phyloP scores from a whole-genome alignment of 2,329 filamentous ascomycete genomes.

The Iodosphaeria phyllophila region DNA sequence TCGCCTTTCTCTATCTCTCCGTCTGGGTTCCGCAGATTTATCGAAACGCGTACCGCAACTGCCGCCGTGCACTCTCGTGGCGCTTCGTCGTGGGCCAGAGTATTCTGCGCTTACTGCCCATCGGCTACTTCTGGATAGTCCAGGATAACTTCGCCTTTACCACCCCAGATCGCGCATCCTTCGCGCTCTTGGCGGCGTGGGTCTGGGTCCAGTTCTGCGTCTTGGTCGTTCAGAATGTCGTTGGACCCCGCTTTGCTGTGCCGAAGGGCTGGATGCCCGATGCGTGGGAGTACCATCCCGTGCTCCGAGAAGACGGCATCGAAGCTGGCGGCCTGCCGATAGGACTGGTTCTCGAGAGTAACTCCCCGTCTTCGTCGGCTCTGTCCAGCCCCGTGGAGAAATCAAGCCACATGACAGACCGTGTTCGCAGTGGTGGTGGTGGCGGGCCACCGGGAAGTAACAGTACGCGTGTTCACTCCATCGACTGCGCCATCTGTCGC shows the following conservation, averaged over 20 bases:
- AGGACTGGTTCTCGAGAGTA: constrained; percentile 45
- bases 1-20: constrained; percentile 64
- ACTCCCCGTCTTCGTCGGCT: constrained; percentile 12
- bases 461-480: constrained; percentile 27
- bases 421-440: constrained; percentile 11
- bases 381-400: too few species aligned
- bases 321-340: constrained; percentile 70
- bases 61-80: constrained; percentile 79
- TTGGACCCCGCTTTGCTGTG: constrained; percentile 78
- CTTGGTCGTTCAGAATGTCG: constrained; percentile 63
- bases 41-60: constrained; percentile 80
- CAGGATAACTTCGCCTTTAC: constrained; percentile 68
- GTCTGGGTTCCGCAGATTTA: constrained; percentile 87
- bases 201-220: constrained; percentile 71
- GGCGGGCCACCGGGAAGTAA: constrained; percentile 8
- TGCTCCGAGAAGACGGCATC: constrained; percentile 64
- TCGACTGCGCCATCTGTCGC: constrained; percentile 92
- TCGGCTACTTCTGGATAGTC: constrained; percentile 71
- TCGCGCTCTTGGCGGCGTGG: constrained; percentile 53
- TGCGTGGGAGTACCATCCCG: constrained; percentile 88
- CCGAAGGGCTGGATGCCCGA: constrained; percentile 48
- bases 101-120: constrained; percentile 55
- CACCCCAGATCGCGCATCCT: constrained; percentile 44
- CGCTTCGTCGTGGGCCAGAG: constrained; percentile 78
- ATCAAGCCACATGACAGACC: too few species aligned